Evolutionary conservation across 495 filamentous ascomycete species (phyloP), one percentile per base, ranked within the genome.

Genomic region (Trichodelitschia bisporula): DNA sequence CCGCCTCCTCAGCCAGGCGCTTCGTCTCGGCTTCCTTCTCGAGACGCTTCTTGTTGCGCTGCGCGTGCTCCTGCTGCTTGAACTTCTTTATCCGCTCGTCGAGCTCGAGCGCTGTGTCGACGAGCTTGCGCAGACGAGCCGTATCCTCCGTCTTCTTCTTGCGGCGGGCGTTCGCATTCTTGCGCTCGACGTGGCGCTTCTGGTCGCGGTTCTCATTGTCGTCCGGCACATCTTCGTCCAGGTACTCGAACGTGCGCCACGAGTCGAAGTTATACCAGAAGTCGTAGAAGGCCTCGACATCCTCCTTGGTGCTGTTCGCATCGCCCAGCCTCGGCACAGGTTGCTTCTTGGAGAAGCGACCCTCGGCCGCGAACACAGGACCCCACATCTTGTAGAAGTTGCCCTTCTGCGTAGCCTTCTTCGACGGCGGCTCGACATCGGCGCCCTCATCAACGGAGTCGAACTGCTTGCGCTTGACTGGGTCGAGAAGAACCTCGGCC

Each of bases 221-320:
- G 47, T 97, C 86, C 23, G 86, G 86, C 12, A 97, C 83, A 44
- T 97, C 86, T 59, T 95, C 86, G 45, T 97, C 89, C 23, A 84
- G 76, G 51, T 97, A 97, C 57, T 97, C 86, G 50, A 97, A 97
- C 15, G 75, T 68, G 29, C 86, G 64, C 86, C 86, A 97, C 51
- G 74, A 83, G 64, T 97, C 89, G 43, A 97, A 86, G 60, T 82
- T 82, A 63, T 92, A 97, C 74, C 77, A 97, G 64, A 93, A 97
- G 62, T 95, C 90, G 63, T 97, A 97, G 60, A 97, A 97, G 33
- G 57, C 55, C 45, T 93, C 77, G 16, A 97, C 84, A 1, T 84
- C 72, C 46, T 89, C 75, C 49, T 79, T 72, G 44, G 69, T 66
- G 43, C 68, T 72, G 40, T 86, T 75, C 26, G 89, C 82, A 49